Percentiles rank a stretch among this genome's conserved stretches.
Evolutionary conservation across 2,329 filamentous ascomycete species (phyloP).

Genomic region (Scortechinia acanthostroma): DNA sequence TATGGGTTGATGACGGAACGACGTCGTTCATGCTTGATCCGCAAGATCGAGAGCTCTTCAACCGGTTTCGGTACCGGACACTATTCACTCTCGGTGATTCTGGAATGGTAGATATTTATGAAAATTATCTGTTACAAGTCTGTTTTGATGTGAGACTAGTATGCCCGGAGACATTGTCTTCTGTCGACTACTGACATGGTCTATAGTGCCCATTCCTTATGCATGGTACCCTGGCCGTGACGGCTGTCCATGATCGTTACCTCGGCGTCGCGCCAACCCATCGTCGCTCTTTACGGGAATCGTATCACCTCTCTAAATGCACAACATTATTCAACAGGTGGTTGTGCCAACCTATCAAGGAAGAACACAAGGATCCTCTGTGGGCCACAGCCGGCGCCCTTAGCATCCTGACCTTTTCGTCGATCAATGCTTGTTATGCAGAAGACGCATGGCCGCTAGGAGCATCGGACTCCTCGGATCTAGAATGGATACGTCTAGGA

Average conservation of each 20-base stretch:
- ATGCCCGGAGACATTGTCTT: too few relatives aligned
- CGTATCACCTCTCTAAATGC: conserved; percentile 31
- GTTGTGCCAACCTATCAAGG: conserved; percentile 20
- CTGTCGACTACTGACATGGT: too few relatives aligned
- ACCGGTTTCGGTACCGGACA: conserved; percentile 24
- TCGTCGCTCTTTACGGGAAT: conserved; percentile 22
- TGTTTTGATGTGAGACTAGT: too few relatives aligned
- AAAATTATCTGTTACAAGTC: too few relatives aligned
- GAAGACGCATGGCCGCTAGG: conserved; percentile 24
- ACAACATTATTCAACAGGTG: conserved; percentile 27
- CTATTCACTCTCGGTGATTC: conserved; percentile 25
- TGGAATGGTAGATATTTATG: conserved; percentile 23
- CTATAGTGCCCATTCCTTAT: conserved; percentile 33
- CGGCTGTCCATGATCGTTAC: conserved; percentile 27
- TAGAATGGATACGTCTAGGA: conserved; percentile 24
- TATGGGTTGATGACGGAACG: conserved; percentile 22
- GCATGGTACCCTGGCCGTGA: conserved; percentile 33
- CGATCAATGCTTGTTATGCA: conserved; percentile 19
- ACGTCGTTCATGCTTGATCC: conserved; percentile 22
- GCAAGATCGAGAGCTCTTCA: conserved; percentile 30
- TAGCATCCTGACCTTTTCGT: conserved; percentile 27
- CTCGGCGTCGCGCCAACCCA: conserved; percentile 10
- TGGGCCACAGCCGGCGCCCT: conserved; percentile 36
- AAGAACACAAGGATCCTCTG: conserved; percentile 29
- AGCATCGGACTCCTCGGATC: conserved; percentile 10